These are phyloP conservation scores for Volvox carteri DNA, from an alignment of 163 green algal genomes.

Conservation along the genomic window DNA sequence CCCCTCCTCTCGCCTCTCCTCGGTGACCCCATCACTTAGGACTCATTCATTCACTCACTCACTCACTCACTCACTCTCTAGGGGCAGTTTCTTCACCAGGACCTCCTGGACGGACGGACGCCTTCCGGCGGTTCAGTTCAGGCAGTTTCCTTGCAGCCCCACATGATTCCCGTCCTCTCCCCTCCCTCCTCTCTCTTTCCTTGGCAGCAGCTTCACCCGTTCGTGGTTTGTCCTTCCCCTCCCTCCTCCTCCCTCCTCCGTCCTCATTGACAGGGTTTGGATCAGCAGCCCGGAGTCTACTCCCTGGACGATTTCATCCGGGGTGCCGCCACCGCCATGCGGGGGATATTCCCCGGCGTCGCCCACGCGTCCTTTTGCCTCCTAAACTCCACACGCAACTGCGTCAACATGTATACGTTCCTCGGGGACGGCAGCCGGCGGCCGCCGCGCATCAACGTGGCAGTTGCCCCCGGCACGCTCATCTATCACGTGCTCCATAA, in stretches of 20 bases:
- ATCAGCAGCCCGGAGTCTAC: slow-evolving; percentile 59
- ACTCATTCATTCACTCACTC: too few relatives aligned
- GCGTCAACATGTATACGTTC: slow-evolving; percentile 70
- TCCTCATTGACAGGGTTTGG: slow-evolving; percentile 45
- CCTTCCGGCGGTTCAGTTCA: too few relatives aligned
- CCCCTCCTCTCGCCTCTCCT: too few relatives aligned
- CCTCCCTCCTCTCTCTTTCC: background rate
- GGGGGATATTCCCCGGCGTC: slow-evolving; percentile 47
- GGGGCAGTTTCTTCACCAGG: too few relatives aligned
- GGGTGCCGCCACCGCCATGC: slow-evolving; percentile 55
- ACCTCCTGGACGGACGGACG: too few relatives aligned
- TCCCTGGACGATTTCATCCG: slow-evolving; percentile 64
- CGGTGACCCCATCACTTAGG: too few relatives aligned
- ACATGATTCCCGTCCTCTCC: too few relatives aligned
- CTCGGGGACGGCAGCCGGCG: slow-evolving; percentile 57
- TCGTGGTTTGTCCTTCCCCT: too few relatives aligned
- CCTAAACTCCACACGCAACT: slow-evolving; percentile 57
- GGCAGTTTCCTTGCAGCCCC: too few relatives aligned
- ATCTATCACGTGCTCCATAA: slow-evolving; percentile 68
- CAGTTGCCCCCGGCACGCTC: slow-evolving; percentile 59
- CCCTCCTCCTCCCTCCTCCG: background rate
- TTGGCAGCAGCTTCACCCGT: too few relatives aligned
- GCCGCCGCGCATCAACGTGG: slow-evolving; percentile 63
- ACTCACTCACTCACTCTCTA: too few relatives aligned
- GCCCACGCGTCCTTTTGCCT: slow-evolving; percentile 65